Conservation (phyloP, 2,329 filamentous ascomycete species). For the Epichloe uncinata region DNA sequence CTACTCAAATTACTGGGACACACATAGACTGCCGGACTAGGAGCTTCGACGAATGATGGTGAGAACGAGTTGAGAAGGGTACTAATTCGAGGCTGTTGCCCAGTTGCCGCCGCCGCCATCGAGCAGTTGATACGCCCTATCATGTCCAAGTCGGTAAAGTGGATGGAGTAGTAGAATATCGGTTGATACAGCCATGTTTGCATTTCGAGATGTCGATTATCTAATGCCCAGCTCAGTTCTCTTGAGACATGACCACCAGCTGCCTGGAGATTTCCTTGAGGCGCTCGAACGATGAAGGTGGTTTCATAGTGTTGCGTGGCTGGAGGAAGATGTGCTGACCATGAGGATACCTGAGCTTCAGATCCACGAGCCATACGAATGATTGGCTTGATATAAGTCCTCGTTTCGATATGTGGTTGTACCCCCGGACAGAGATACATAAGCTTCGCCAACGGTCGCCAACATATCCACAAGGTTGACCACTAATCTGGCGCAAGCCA, state of each 20-base stretch:
- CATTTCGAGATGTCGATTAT: constrained; percentile 12
- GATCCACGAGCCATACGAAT: constrained; percentile 12
- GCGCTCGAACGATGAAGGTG: not conserved
- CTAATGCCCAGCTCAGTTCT: constrained; percentile 12
- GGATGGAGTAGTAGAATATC: constrained; percentile 9
- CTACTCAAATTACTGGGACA: constrained; percentile 1
- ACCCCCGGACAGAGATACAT: not conserved
- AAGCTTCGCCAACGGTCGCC: constrained; percentile 7
- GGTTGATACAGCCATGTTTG: constrained; percentile 10
- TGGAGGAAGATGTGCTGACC: constrained; percentile 10
- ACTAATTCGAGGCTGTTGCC: constrained; percentile 5
- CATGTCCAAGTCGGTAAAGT: not conserved
- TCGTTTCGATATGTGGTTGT: not conserved
- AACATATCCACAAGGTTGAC: constrained; percentile 10
- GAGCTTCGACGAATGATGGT: not conserved
- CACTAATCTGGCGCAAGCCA: constrained; percentile 7
- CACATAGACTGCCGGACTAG: not conserved
- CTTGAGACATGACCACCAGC: constrained; percentile 8
- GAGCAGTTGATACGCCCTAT: not conserved
- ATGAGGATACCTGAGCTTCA: constrained; percentile 12
- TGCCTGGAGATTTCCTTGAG: constrained; percentile 1
- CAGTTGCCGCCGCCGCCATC: not conserved
- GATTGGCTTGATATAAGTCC: constrained; percentile 7
- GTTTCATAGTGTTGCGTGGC: constrained; percentile 10
- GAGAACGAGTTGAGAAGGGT: constrained; percentile 9